phyloP scores from a whole-genome alignment of 129 eudicot species.

The Arctium minus region DNA sequence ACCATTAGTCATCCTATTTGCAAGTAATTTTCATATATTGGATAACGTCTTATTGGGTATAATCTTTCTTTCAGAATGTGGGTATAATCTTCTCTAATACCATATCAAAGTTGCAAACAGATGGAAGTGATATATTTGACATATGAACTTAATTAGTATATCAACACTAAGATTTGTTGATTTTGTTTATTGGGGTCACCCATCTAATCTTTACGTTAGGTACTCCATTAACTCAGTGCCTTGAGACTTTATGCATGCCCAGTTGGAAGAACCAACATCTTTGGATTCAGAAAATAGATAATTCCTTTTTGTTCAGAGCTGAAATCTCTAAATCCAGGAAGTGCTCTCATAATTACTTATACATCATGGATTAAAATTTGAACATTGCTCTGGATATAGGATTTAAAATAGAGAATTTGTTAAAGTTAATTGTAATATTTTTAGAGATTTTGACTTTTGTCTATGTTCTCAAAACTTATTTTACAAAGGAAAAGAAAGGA shows the following conservation, averaged over 20 bases:
- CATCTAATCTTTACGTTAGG: not conserved
- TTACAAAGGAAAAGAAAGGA: too few species aligned
- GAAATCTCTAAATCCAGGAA: not conserved
- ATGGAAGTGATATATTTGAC: not conserved
- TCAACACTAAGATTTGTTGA: not conserved
- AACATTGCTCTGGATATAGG: not conserved
- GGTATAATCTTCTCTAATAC: not conserved
- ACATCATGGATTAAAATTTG: conserved; percentile 1
- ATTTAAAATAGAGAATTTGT: not conserved
- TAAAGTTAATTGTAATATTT: too few species aligned
- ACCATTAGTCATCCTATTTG: not conserved
- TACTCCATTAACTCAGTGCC: not conserved
- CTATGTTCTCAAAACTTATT: too few species aligned
- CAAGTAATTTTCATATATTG: not conserved
- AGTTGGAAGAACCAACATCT: not conserved
- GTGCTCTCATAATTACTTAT: not conserved
- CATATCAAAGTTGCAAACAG: not conserved
- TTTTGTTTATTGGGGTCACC: not conserved
- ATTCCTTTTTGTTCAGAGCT: not conserved
- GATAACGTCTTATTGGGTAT: not conserved
- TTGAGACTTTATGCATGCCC: not conserved
- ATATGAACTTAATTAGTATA: not conserved
- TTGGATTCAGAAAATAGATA: not conserved
- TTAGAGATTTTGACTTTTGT: too few species aligned
- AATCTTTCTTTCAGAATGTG: too few species aligned